Evolutionary conservation across 164 flowering plant species (phyloP), one percentile per base, ranked within the genome.

Genomic region (Warburgia ugandensis): DNA sequence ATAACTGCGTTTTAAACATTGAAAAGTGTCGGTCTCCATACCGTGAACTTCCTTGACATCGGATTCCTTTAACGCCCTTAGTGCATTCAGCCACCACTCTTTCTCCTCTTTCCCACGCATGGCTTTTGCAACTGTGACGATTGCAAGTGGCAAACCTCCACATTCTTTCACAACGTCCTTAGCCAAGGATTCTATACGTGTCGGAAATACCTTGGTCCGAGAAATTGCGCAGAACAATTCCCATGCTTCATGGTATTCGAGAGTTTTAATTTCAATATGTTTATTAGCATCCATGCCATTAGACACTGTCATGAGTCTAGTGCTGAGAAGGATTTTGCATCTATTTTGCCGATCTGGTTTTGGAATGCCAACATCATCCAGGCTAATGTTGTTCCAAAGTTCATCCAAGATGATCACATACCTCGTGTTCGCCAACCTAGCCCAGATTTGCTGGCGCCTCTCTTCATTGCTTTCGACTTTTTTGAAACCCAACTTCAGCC

Each of bases 61-160:
- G n/a, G 59, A 45, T 3, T 10, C 23, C 22, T 25, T 26, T 26
- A 56, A 17, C 2, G 41, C 40, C 23, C 25, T 33, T 26, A 36
- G 25, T 3, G 59, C 59, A 25, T 56, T 25, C 12, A 16, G n/a
- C 59, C 59, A 56, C 12, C 17, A 20, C 25, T 45, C 44, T n/a
- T 7, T 5, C 42, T n/a, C 20, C 10, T 0, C 4, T 48, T 53
- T 41, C 17, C 33, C 21, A 9, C 27, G 13, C 47, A 53, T 40
- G 2, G 57, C 36, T 16, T 36, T 5, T n/a, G 36, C 56, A 41
- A 53, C 10, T 16, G 17, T 42, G 19, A 29, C 20, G n/a, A n/a
- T n/a, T n/a, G n/a, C n/a, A n/a, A n/a, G n/a, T n/a, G n/a, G n/a
- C n/a, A n/a, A n/a, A n/a, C 57, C 57, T 29, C 32, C 33, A 9